Base-by-base conservation (phyloP, 164 flowering plant species). In the Kalanchoe fedtschenkoi region DNA sequence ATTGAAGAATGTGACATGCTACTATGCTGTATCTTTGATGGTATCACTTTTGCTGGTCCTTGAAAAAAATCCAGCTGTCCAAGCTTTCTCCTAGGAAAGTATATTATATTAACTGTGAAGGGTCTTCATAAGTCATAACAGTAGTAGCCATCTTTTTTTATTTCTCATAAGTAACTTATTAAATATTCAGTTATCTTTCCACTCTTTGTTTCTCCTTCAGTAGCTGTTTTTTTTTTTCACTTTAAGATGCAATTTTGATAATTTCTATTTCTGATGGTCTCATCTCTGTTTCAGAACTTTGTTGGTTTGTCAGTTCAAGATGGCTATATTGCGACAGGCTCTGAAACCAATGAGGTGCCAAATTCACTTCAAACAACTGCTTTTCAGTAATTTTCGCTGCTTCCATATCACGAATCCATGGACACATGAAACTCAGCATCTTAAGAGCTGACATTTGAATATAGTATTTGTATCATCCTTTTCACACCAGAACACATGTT, bases 301-400 rank as follows among this genome's bases (percentile, higher is more conserved):
- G 99, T 95, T 42, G 99, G 99, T 32, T 73, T 95, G 66, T 91
- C 99, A 6, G 83, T 89, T 46, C 78, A 85, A 41, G 96, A 95
- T 65, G 97, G 99, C 62, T 95, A 88, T 72, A 89, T 95, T 43
- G 95, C 93, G 16, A 89, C 96, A 0, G 97, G 99, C 63, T 93
- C 99, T 16, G 99, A 93, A 75, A 90, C 99, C 54, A 90, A 93
- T 73, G 99, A 93, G 99, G 99, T 93, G 79, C 22, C 24, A 0
- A 47, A 22, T 22, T 9, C 29, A 21, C 54, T 47, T 47, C 29
- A 2, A 19, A 28, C 54, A 37, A 37, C 5, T 37, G 39, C 39
- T 2, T 37, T 37, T 37, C 39, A 2, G 11, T 37, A 2, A 37
- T 5, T 37, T 37, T 37, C 8, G 8, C 6, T 37, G 39, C 39